These are phyloP conservation scores for Salix brachista DNA, from an alignment of 345 rosid genomes.

Conservation along the genomic window DNA sequence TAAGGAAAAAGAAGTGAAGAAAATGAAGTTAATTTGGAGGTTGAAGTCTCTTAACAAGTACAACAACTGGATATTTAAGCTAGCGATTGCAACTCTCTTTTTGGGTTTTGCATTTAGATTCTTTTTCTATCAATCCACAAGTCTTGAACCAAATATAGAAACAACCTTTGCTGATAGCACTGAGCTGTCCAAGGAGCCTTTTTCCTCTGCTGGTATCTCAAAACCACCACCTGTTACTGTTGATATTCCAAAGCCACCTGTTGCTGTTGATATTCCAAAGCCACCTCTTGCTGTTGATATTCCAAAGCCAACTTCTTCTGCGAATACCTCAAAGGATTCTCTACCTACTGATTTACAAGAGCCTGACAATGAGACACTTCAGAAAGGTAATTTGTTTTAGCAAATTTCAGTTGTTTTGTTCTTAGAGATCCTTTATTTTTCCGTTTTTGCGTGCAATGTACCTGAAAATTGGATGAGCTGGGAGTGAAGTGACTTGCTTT, in stretches of 20 bases:
- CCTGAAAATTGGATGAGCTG: background rate
- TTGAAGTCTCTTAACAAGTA: constrained; percentile 36
- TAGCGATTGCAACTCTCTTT: constrained; percentile 44
- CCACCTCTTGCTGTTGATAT: background rate
- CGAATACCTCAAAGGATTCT: background rate
- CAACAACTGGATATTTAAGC: constrained; percentile 47
- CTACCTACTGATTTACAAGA: constrained; percentile 26
- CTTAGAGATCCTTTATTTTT: background rate
- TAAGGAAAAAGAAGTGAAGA: background rate
- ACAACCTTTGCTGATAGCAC: constrained; percentile 21
- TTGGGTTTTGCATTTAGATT: constrained; percentile 55
- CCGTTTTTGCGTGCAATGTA: background rate
- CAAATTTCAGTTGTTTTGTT: constrained; percentile 6
- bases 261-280: background rate
- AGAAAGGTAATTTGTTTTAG: constrained; percentile 35
- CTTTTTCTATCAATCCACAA: constrained; percentile 38
- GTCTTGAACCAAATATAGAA: constrained; percentile 27
- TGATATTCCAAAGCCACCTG: background rate
- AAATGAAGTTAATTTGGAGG: constrained; percentile 54
- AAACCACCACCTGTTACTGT: background rate
- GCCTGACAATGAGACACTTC: constrained; percentile 46
- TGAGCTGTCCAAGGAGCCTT: background rate
- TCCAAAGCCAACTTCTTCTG: constrained; percentile 8
- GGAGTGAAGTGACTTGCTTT: background rate
- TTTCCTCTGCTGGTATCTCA: background rate